phyloP scores from a whole-genome alignment of 163 green algal genomes.

The Scenedesmus sp. region DNA sequence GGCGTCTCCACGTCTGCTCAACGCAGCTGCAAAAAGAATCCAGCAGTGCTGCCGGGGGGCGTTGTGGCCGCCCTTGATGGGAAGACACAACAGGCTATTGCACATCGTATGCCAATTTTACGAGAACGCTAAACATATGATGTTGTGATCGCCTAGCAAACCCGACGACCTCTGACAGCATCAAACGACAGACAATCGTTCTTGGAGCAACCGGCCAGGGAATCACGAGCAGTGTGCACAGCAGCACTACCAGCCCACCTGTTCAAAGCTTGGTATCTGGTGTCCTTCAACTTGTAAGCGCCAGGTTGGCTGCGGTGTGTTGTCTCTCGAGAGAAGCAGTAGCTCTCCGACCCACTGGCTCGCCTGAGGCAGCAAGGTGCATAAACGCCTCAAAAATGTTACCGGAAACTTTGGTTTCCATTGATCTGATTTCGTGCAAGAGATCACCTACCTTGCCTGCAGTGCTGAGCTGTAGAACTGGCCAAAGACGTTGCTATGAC shows the following conservation, averaged over 20 bases:
- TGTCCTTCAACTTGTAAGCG: neutral
- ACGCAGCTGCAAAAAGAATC: neutral
- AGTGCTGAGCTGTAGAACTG: neutral
- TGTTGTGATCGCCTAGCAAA: neutral
- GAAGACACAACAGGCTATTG: neutral
- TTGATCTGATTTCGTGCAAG: neutral
- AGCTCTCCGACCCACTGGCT: neutral
- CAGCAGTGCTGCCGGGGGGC: neutral
- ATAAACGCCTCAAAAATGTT: neutral
- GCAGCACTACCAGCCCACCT: neutral
- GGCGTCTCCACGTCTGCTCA: neutral
- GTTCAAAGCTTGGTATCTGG: neutral
- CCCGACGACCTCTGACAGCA: neutral
- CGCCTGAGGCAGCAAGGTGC: neutral
- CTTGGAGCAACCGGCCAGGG: neutral
- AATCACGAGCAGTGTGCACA: neutral
- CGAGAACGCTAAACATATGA: neutral
- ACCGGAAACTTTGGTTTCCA: neutral
- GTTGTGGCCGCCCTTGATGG: neutral
- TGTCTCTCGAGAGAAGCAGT: neutral
- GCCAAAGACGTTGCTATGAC: slow-evolving; percentile 2
- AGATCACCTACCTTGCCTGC: neutral
- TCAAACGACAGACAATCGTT: neutral
- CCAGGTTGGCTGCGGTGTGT: neutral
- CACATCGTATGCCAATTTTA: neutral